A percentile compares a stretch with the other conserved stretches of the same genome.
phyloP scores from a whole-genome alignment of 2,329 filamentous ascomycete genomes.

The Leptographium flavum region DNA sequence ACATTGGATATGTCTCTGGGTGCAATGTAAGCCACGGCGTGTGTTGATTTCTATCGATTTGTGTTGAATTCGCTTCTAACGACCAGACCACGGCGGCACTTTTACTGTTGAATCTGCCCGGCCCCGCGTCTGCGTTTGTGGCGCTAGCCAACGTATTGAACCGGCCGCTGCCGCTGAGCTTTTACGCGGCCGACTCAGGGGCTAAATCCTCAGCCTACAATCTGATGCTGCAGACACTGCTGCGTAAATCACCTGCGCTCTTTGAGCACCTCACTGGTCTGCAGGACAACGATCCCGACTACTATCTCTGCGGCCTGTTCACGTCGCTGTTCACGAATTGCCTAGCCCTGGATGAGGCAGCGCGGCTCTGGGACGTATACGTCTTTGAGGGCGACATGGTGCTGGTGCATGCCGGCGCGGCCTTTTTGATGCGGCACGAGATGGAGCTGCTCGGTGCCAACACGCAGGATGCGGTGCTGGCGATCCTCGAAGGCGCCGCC shows the following conservation, averaged over 20 bases:
- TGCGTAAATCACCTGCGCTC: conserved; percentile 48
- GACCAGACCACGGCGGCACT: conserved; percentile 55
- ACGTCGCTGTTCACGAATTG: conserved; percentile 48
- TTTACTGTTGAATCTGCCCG: conserved; percentile 56
- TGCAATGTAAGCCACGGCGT: conserved; percentile 50
- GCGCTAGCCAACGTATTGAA: conserved; percentile 66
- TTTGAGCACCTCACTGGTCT: conserved; percentile 47
- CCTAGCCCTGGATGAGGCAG: conserved; percentile 54
- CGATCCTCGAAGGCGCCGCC: conserved; percentile 18
- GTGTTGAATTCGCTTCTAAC: neutral
- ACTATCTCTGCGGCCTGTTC: conserved; percentile 47
- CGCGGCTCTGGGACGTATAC: conserved; percentile 68
- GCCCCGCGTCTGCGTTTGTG: conserved; percentile 50
- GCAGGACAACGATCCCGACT: conserved; percentile 29
- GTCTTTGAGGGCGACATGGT: conserved; percentile 68
- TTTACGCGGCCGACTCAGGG: conserved; percentile 55
- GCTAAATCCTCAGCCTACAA: conserved; percentile 56
- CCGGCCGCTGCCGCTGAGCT: conserved; percentile 58
- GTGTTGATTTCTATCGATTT: neutral
- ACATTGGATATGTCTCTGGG: conserved; percentile 64
- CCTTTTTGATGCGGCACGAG: conserved; percentile 42
- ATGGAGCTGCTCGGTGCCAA: conserved; percentile 34
- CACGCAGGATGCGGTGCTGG: conserved; percentile 28
- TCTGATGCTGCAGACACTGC: conserved; percentile 51
- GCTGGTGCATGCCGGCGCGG: conserved; percentile 57